Evolutionary conservation across 176 grass and related monocot species (phyloP).

Genomic region (Avena eriantha): DNA sequence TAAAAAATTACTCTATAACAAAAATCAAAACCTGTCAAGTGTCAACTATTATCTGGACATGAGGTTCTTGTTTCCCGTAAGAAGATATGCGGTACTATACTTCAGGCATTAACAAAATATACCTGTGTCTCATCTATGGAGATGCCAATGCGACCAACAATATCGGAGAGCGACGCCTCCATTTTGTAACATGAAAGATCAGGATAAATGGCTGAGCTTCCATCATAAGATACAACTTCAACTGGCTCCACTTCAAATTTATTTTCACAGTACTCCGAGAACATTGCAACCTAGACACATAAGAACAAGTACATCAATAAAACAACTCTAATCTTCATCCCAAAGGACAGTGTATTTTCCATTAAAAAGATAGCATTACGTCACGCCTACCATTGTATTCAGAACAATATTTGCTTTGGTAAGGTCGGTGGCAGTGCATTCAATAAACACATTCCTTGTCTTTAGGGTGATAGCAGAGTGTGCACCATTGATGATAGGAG

Average conservation of each 20-base stretch:
- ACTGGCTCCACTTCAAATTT: conserved; percentile 98
- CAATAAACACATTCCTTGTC: conserved; percentile 92
- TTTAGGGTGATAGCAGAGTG: conserved; percentile 89
- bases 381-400: conserved; percentile 85
- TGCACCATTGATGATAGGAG: conserved; percentile 92
- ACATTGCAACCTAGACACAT: conserved; percentile 88
- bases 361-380: conserved; percentile 24
- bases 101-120: conserved; percentile 38
- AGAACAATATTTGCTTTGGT: conserved; percentile 98
- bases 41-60: conserved; percentile 8
- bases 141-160: conserved; percentile 88
- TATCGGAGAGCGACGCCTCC: conserved; percentile 80
- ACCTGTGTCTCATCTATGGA: conserved; percentile 73
- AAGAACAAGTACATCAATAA: conserved; percentile 31
- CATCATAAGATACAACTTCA: conserved; percentile 74
- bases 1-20: not conserved
- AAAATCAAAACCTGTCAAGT: not conserved
- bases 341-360: conserved; percentile 1
- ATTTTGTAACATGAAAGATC: conserved; percentile 86
- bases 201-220: conserved; percentile 70
- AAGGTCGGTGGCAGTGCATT: conserved; percentile 96
- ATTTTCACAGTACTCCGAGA: conserved; percentile 83
- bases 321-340: conserved; percentile 38
- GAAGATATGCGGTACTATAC: not conserved
- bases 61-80: not conserved